Evolutionary conservation across 768 basidiomycete genomes (phyloP), one percentile per base, ranked within the genome.

Genomic region (Sporobolomyces phaffii): DNA sequence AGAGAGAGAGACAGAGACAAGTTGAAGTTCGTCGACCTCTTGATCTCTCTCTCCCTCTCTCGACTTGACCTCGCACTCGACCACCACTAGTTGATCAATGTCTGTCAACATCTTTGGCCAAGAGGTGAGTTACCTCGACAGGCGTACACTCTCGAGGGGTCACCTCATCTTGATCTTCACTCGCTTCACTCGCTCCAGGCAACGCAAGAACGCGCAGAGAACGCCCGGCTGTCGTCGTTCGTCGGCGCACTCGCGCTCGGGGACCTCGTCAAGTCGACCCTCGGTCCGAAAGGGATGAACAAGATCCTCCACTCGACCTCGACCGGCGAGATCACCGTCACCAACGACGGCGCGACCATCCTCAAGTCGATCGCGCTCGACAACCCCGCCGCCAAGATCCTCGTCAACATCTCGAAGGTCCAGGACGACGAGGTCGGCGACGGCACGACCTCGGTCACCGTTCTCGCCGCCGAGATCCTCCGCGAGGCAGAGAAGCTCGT

Each of bases 211-310:
- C 89, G 91, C 77, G 92, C 91, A 24, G 93, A 97, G 81, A 75
- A 75, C 72, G 94, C 94, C 77, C 90, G 94, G 79, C 86, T 99
- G 72, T 92, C 92, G 5, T 94, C 91, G 5, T 99, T 99, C 78
- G 90, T 99, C 60, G 96, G 96, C 38, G 94, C 96, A 9, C 85
- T 96, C 73, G 96, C 96, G 0, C 83, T 99, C 38, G 96, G 96
- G 47, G 96, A 99, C 81, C 86, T 99, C 72, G 94, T 99, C 75
- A 98, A 98, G 80, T 94, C 92, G 1, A 99, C 96, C 11, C 84
- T 99, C 3, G 96, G 96, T 13, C 96, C 96, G 28, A 98, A 99
- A 79, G 96, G 96, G 61, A 99, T 98, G 94, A 98, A 97, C 86
- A 98, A 98, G 82, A 98, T 99, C 69, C 85, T 99, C 20, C 94